A percentile compares a stretch with the other conserved stretches of the same genome.
phyloP scores from a whole-genome alignment of 192 early-diverging fungal genomes.

The Radiomyces spectabilis region DNA sequence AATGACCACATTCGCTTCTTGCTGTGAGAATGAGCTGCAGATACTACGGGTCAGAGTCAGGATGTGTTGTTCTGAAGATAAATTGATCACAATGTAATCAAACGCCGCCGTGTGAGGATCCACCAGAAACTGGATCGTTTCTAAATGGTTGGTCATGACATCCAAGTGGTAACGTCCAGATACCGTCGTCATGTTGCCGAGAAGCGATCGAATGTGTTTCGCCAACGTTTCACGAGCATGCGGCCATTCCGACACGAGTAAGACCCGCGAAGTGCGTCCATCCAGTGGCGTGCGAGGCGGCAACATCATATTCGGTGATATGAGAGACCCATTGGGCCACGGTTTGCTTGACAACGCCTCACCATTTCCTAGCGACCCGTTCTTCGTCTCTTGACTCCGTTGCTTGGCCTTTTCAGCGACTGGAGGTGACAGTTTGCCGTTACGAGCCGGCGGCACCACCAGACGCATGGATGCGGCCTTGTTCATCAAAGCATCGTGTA shows the following conservation, averaged over 20 bases:
- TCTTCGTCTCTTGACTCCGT: too few relatives aligned
- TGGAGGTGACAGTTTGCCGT: too few relatives aligned
- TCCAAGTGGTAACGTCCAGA: slow-evolving; percentile 19
- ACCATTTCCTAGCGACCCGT: too few relatives aligned
- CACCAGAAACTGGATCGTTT: slow-evolving; percentile 29
- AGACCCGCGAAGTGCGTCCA: slow-evolving; percentile 8
- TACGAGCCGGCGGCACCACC: slow-evolving; percentile 14
- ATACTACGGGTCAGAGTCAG: slow-evolving; percentile 22
- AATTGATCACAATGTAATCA: slow-evolving; percentile 38
- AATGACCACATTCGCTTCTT: slow-evolving; percentile 24
- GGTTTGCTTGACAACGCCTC: too few relatives aligned
- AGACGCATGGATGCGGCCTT: slow-evolving; percentile 17
- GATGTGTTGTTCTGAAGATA: slow-evolving; percentile 37
- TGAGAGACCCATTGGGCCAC: too few relatives aligned
- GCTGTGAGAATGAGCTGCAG: slow-evolving; percentile 1
- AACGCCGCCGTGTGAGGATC: slow-evolving; percentile 13
- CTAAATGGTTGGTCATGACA: slow-evolving; percentile 27
- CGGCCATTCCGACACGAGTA: slow-evolving; percentile 35
- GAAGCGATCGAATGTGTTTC: slow-evolving; percentile 25
- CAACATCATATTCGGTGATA: slow-evolving; percentile 1
- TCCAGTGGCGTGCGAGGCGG: slow-evolving; percentile 9
- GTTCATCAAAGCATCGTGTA: slow-evolving; percentile 19
- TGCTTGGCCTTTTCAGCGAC: too few relatives aligned
- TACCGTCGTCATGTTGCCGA: slow-evolving; percentile 12
- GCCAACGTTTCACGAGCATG: slow-evolving; percentile 33